Evolutionary conservation across 805 yeast genomes (phyloP), one percentile per base, ranked within the genome.

Genomic region (Wickerhamomyces hampshirensis): DNA sequence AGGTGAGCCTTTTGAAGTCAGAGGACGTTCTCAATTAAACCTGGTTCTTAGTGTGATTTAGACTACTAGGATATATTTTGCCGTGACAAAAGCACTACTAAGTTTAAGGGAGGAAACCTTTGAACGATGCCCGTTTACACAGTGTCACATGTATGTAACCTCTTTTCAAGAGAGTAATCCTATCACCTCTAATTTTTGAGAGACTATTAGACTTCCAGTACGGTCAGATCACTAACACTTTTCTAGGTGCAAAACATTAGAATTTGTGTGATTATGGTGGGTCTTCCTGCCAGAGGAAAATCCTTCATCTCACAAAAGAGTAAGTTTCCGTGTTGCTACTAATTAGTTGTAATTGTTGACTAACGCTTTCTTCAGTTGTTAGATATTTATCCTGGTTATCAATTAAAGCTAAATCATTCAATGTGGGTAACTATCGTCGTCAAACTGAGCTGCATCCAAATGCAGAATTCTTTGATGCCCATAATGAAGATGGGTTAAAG

Each of bases 381-480:
- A 73, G 98, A 31, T 93, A 91, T 55, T 69, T 93, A 36, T 78
- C 88, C 23, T 93, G 98, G 98, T 70, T 91, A 27, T 83, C 95
- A 3, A 84, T 93, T 38, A 76, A 75, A 42, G 85, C 96, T 18
- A 80, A 80, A 55, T 82, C 88, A 39, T 93, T 93, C 65, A 88
- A 87, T 55, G 95, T 91, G 14, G 96, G 98, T 10, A 70, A 71
- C 26, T 89, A 86, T 58, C 73, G 98, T 44, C 75, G 96, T 31
- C 65, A 74, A 42, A 66, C 66, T 8, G 74, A 74, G 24, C 71
- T 76, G 4, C 77, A 73, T 39, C 80, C 88, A 5, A 63, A 71
- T n/a, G 89, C 95, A 2, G 84, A 78, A 14, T 86, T 88, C 52
- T 87, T 86, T 53, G 81, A 81, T 47, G 73, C 79, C 5, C 62